phyloP scores from a whole-genome alignment of 176 grass and related monocot genomes.

The Carex cristatella region DNA sequence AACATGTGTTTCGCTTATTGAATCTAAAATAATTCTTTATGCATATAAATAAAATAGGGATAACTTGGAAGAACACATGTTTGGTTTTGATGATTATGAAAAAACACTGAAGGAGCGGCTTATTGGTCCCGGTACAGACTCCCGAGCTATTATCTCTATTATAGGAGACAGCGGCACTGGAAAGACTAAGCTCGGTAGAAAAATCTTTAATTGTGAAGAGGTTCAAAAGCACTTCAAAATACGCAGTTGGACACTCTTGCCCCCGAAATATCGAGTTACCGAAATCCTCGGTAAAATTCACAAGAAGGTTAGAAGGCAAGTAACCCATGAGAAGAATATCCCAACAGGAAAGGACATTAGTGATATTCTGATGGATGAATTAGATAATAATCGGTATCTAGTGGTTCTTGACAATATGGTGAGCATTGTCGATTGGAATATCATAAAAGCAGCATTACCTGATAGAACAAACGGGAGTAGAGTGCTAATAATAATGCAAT shows the following conservation, averaged over 20 bases:
- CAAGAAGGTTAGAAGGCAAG: background rate
- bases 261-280: conserved; percentile 11
- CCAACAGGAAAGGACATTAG: background rate
- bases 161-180: conserved; percentile 30
- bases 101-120: background rate
- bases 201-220: background rate
- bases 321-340: background rate
- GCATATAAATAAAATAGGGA: background rate
- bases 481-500: conserved; percentile 28
- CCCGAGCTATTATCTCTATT: conserved; percentile 3
- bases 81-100: conserved; percentile 11
- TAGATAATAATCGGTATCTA: conserved; percentile 1
- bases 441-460: conserved; percentile 16
- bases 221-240: conserved; percentile 13
- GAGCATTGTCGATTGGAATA: conserved; percentile 25
- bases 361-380: background rate
- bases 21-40: background rate
- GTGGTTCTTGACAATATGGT: conserved; percentile 26
- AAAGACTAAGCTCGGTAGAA: conserved; percentile 26
- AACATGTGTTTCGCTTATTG: background rate
- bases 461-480: conserved; percentile 10
- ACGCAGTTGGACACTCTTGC: conserved; percentile 17
- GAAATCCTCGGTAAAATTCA: conserved; percentile 28
- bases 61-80: background rate
- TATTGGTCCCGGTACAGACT: background rate